Evolutionary conservation across 73 alveolate genomes (phyloP).

Genomic region (Paraurostyla sp.): DNA sequence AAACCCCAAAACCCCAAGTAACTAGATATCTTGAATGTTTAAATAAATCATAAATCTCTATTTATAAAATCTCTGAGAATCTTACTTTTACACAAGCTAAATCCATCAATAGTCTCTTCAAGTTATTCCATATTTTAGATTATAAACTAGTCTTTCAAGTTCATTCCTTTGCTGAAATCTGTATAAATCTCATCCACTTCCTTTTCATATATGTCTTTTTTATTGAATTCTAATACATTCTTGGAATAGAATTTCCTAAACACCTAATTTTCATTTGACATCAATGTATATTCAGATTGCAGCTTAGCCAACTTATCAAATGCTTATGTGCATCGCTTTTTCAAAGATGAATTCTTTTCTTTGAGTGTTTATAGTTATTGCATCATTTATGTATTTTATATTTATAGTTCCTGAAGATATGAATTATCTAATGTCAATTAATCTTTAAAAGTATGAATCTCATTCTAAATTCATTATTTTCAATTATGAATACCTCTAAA

Average conservation of each 20-base stretch:
- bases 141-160: constrained; percentile 4
- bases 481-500: constrained; percentile 11
- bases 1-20: no score
- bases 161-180: constrained; percentile 23
- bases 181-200: constrained; percentile 45
- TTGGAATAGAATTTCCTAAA: constrained; percentile 13
- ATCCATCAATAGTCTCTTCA: background rate
- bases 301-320: constrained; percentile 13
- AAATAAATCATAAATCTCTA: constrained; percentile 1
- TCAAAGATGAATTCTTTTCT: background rate
- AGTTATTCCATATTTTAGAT: background rate
- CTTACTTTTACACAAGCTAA: constrained; percentile 32
- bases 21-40: no score
- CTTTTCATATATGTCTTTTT: constrained; percentile 34
- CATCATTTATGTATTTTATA: background rate
- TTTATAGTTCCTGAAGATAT: background rate
- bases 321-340: background rate
- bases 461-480: constrained; percentile 16
- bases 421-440: background rate
- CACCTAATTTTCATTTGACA: background rate
- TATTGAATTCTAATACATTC: constrained; percentile 28
- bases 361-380: background rate
- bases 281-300: background rate
- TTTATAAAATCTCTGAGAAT: constrained; percentile 42
- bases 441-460: background rate